phyloP scores from a whole-genome alignment of 305 asterid species.

The Solanum aculeatissimum region DNA sequence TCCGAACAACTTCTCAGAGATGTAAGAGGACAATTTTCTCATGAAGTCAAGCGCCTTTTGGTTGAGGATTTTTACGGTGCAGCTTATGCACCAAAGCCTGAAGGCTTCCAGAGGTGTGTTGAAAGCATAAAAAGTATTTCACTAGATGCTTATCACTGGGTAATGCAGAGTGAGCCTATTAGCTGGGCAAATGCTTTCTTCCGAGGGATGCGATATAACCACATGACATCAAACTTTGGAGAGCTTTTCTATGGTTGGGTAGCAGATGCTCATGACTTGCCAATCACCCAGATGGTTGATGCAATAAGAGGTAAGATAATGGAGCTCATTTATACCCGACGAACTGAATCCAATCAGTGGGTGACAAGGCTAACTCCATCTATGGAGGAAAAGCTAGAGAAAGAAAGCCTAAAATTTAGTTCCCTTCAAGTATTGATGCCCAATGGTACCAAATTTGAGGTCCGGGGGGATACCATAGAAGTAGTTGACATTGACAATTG shows the following conservation, averaged over 20 bases:
- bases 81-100: constrained; percentile 61
- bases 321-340: constrained; percentile 54
- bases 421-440: constrained; percentile 33
- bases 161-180: constrained; percentile 75
- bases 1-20: constrained; percentile 83
- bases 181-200: constrained; percentile 90
- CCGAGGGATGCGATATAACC: constrained; percentile 79
- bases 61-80: constrained; percentile 63
- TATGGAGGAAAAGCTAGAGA: constrained; percentile 67
- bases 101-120: constrained; percentile 55
- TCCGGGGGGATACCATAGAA: constrained; percentile 74
- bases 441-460: constrained; percentile 45
- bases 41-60: constrained; percentile 74
- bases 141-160: constrained; percentile 72
- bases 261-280: constrained; percentile 83
- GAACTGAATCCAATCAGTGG: constrained; percentile 56
- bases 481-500: constrained; percentile 55
- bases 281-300: constrained; percentile 92
- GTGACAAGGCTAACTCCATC: constrained; percentile 61
- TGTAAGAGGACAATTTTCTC: constrained; percentile 68
- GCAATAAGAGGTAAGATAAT: constrained; percentile 60
- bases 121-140: constrained; percentile 81
- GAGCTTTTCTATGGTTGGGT: constrained; percentile 83
- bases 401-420: constrained; percentile 42
- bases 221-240: constrained; percentile 68